phyloP scores from a whole-genome alignment of 257 asterid genomes.

The Jacaranda mimosifolia region DNA sequence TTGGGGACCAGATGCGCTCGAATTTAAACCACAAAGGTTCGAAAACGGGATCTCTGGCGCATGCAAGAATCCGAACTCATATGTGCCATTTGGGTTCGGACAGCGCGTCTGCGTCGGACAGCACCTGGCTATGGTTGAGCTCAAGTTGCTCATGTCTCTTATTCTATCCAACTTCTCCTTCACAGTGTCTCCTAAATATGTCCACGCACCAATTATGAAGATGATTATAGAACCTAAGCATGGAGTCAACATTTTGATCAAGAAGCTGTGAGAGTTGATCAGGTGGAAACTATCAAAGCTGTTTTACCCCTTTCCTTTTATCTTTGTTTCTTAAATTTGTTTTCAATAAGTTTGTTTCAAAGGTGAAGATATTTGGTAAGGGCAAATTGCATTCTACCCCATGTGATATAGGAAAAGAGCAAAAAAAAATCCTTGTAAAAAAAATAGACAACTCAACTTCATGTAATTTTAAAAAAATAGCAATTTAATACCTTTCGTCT shows the following conservation, averaged over 20 bases:
- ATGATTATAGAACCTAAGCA: conserved; percentile 46
- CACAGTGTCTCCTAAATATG: conserved; percentile 50
- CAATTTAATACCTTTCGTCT: no score
- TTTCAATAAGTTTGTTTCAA: no score
- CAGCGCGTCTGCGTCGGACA: no score
- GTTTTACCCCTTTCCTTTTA: no score
- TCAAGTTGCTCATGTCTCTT: conserved; percentile 48
- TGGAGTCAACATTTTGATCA: conserved; percentile 46
- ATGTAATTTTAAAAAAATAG: no score
- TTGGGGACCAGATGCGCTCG: conserved; percentile 59
- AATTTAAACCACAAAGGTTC: conserved; percentile 58
- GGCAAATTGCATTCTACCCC: no score
- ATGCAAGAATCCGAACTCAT: conserved; percentile 53
- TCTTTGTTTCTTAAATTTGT: no score
- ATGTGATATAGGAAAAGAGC: no score
- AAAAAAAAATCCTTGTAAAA: no score
- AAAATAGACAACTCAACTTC: no score
- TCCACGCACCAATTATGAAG: conserved; percentile 50
- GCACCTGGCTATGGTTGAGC: conserved; percentile 59
- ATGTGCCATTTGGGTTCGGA: conserved; percentile 57
- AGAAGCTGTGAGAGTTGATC: conserved; percentile 42
- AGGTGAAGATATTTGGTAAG: no score
- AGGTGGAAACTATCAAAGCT: no score
- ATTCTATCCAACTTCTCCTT: conserved; percentile 50
- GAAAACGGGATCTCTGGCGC: conserved; percentile 58